Evolutionary conservation across 2,329 filamentous ascomycete genomes (phyloP), one percentile per base, ranked within the genome.

Genomic region (Fusarium sp.): DNA sequence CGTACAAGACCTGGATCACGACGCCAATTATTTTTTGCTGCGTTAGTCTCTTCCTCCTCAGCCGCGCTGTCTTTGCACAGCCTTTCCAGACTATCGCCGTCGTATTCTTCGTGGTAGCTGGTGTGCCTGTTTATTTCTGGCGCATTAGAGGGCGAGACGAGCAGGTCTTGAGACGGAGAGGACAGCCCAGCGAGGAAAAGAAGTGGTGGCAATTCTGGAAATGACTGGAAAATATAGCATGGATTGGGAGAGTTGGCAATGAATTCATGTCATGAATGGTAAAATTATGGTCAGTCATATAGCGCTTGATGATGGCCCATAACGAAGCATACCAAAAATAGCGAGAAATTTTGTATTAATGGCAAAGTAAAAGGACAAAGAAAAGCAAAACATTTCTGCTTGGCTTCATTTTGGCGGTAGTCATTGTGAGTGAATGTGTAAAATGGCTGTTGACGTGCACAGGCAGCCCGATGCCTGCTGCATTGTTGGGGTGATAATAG

Each of bases 11-110:
- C 6, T 99, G 96, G 96, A 97, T 99, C 79, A 93, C 92, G 2
- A 99, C 96, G 5, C 96, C 96, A 16, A 96, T 99, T 74, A 96
- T 98, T 64, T 99, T 99, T 81, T 99, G 96, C 88, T 99, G 96
- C 80, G 96, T 99, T 43, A 97, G 94, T 80, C 82, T 99, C 73
- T 99, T 99, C 80, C 83, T 99, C 73, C 88, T 99, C 46, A 95
- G 91, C 79, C 88, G 96, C 57, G 95, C 95, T 7, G 91, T 98
- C 19, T 96, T 99, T 80, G 93, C 95, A 37, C 92, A 97, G 83
- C 96, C 96, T 9, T 77, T 97, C 58, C 95, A 99, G 86, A 97
- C 96, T 1, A 81, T 97, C 30, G 90, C 96, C 28, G 96, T 99
- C 12, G 86, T 98, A 10, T 91, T 86, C 0, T 99, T 98, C 78